Base-by-base conservation (phyloP, 2,329 filamentous ascomycete genomes). In the Thelonectria blattea region DNA sequence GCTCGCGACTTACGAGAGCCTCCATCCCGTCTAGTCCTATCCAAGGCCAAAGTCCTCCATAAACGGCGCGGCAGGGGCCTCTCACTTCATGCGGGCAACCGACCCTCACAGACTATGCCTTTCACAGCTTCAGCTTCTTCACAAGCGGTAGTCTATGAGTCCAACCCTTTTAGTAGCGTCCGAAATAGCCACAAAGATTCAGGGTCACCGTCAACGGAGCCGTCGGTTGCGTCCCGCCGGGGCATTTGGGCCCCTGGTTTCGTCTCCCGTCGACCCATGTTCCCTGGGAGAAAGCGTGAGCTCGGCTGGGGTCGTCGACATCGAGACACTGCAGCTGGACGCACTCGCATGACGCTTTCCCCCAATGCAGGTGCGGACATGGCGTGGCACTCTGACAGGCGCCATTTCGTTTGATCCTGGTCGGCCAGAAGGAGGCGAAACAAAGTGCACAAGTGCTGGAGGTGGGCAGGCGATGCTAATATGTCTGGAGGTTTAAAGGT, bases 151-250 rank as follows among this genome's bases (percentile, higher is more conserved):
- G 12, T 37, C 34, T 7, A 37, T 2, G 34, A 37, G 15, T 37
- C 34, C 51, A 52, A 32, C 11, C 52, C 45, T 18, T 24, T 6
- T n/a, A 27, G 48, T 60, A 60, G 56, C 42, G 52, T 20, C 30
- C 22, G 46, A 22, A 34, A 49, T 27, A 41, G 14, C 18, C 46
- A 20, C 17, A 51, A 48, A 24, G 17, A 37, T 39, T 46, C 30
- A 56, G 39, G 50, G 15, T 52, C 41, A 51, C 43, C 37, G 57
- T 52, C 54, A 46, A 61, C 54, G 54, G 47, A 15, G 43, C 41
- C 49, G 32, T 51, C 45, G 53, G 61, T 55, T 61, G 52, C 56
- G 58, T 37, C 58, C 27, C 53, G 58, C 58, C 41, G 58, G 58
- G 42, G 24, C 30, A 53, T 63, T 61, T 63, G 51, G 54, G 10